phyloP scores from a whole-genome alignment of 805 yeast species.

The Kodamaea restingae region DNA sequence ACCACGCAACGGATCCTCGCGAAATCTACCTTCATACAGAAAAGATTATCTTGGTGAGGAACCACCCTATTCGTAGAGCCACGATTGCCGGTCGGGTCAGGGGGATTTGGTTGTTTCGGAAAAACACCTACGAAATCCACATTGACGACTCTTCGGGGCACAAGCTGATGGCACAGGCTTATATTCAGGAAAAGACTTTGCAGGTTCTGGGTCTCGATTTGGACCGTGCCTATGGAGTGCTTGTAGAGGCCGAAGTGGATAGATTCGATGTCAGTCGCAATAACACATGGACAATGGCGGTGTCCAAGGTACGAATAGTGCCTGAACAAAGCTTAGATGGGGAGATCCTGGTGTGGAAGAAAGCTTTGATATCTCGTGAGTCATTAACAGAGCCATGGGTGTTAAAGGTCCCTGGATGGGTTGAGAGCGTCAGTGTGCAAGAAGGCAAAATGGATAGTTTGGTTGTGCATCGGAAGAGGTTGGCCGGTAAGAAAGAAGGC shows the following conservation, averaged over 20 bases:
- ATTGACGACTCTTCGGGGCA: slow-evolving; percentile 35
- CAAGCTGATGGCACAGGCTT: slow-evolving; percentile 25
- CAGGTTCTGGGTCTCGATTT: slow-evolving; percentile 13
- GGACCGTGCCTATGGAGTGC: slow-evolving; percentile 19
- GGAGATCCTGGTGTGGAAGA: slow-evolving; percentile 30
- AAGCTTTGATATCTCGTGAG: slow-evolving; percentile 12
- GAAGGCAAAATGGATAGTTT: not conserved
- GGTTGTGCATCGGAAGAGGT: not conserved
- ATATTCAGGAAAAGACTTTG: slow-evolving; percentile 13
- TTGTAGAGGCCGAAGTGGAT: slow-evolving; percentile 24
- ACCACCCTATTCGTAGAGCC: slow-evolving; percentile 30
- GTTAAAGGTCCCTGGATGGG: not conserved
- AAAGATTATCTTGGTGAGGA: slow-evolving; percentile 18
- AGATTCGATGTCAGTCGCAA: slow-evolving; percentile 5
- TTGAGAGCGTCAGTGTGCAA: not conserved
- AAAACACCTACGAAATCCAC: slow-evolving; percentile 13
- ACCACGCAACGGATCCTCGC: slow-evolving; percentile 8
- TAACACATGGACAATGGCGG: slow-evolving; percentile 4
- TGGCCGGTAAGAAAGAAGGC: not conserved
- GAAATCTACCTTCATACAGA: slow-evolving; percentile 5
- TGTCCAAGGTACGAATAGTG: not conserved
- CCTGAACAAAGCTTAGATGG: slow-evolving; percentile 13
- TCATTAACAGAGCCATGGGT: not conserved
- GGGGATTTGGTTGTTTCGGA: slow-evolving; percentile 9
- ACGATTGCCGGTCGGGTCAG: slow-evolving; percentile 27